phyloP scores from a whole-genome alignment of 2,329 filamentous ascomycete genomes.

The Penicillium crustosum region DNA sequence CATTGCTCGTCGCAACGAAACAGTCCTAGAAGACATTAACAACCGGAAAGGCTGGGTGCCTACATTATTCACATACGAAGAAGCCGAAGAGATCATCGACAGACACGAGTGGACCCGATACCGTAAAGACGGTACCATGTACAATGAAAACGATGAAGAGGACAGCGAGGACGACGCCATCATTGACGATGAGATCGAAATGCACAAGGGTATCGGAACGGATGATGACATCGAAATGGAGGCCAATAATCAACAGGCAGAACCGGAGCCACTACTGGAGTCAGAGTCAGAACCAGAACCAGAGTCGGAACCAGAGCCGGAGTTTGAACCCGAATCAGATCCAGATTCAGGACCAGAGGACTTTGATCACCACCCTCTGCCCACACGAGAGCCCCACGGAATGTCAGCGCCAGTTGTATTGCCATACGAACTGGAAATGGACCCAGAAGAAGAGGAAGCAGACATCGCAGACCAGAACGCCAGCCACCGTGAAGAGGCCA shows the following conservation, averaged over 20 bases:
- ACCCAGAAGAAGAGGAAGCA: constrained; percentile 46
- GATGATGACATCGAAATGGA: constrained; percentile 10
- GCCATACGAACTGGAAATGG: constrained; percentile 21
- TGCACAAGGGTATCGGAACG: background rate
- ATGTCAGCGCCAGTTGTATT: background rate
- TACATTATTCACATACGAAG: constrained; percentile 35
- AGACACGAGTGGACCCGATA: constrained; percentile 13
- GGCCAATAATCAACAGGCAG: background rate
- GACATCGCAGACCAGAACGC: constrained; percentile 50
- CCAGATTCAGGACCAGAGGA: background rate
- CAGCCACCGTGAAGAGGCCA: constrained; percentile 47
- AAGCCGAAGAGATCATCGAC: constrained; percentile 25
- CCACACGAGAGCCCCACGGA: constrained; percentile 1
- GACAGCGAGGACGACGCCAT: constrained; percentile 18
- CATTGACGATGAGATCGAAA: constrained; percentile 10
- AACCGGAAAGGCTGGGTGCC: constrained; percentile 31
- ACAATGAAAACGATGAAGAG: constrained; percentile 40
- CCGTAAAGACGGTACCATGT: constrained; percentile 1
- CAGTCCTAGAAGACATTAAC: constrained; percentile 50
- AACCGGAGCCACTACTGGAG: background rate
- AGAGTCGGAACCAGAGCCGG: background rate
- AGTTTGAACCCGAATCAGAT: background rate
- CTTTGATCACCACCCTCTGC: background rate
- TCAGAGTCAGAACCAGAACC: background rate
- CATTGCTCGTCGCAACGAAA: constrained; percentile 52